These are phyloP conservation scores for Chenopodium suecicum DNA, from an alignment of 148 eudicot genomes.

Conservation along the genomic window DNA sequence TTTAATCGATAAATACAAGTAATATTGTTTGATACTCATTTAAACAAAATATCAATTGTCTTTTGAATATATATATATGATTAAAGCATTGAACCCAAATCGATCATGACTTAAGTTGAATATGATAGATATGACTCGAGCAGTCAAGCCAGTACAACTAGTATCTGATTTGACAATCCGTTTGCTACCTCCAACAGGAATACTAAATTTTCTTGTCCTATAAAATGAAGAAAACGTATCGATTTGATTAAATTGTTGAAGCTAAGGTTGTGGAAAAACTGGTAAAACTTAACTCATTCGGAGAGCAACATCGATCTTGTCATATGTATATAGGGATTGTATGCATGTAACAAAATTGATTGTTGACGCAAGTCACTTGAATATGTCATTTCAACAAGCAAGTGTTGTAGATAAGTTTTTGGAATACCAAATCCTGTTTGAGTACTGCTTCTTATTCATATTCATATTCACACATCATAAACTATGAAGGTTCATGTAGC, in stretches of 20 bases:
- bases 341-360: not conserved
- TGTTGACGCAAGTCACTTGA: not conserved
- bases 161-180: not conserved
- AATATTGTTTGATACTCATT: too few species aligned
- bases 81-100: too few species aligned
- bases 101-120: too few species aligned
- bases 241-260: not conserved
- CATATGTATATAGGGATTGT: not conserved
- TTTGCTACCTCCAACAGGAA: not conserved
- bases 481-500: not conserved
- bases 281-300: not conserved
- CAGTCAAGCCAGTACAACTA: not conserved
- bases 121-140: not conserved
- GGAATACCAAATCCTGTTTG: not conserved
- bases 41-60: too few species aligned
- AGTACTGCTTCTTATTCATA: not conserved
- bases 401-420: not conserved
- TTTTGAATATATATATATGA: too few species aligned
- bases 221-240: not conserved
- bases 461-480: not conserved
- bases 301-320: not conserved
- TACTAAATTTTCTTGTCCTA: not conserved
- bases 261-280: not conserved
- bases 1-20: too few species aligned
- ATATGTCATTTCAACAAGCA: not conserved